phyloP scores from a whole-genome alignment of 495 filamentous ascomycete species.

The Entonaema liquescens region DNA sequence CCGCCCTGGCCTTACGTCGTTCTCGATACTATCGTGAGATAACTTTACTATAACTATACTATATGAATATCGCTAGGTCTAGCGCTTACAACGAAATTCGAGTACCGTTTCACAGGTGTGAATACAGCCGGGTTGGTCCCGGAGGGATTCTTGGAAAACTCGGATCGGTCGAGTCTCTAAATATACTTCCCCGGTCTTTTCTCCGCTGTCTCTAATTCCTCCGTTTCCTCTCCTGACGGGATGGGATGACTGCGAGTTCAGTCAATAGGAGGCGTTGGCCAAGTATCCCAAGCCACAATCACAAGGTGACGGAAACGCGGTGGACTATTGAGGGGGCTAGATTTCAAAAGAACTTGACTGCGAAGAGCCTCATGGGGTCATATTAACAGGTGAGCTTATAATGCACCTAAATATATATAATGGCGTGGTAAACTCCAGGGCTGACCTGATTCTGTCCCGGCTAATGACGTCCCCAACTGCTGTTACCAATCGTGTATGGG shows the following conservation, averaged over 20 bases:
- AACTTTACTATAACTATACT: background rate
- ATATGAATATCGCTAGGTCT: too few species aligned
- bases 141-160: background rate
- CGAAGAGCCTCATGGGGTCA: background rate
- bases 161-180: too few species aligned
- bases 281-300: background rate
- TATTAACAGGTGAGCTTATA: slow-evolving; percentile 6
- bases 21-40: background rate
- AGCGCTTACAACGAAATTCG: background rate
- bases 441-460: background rate
- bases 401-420: slow-evolving; percentile 12
- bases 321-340: background rate
- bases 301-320: background rate
- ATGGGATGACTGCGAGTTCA: too few species aligned
- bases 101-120: background rate
- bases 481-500: background rate
- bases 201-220: background rate
- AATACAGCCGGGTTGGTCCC: background rate
- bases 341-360: background rate
- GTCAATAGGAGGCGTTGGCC: too few species aligned
- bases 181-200: background rate
- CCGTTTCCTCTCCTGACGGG: too few species aligned
- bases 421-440: background rate
- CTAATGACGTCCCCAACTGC: background rate
- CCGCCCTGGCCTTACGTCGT: background rate